A percentile compares a stretch with the other conserved stretches of the same genome.
Evolutionary conservation across 208 protist genomes (phyloP).

Genomic region (Leishmania arabica): DNA sequence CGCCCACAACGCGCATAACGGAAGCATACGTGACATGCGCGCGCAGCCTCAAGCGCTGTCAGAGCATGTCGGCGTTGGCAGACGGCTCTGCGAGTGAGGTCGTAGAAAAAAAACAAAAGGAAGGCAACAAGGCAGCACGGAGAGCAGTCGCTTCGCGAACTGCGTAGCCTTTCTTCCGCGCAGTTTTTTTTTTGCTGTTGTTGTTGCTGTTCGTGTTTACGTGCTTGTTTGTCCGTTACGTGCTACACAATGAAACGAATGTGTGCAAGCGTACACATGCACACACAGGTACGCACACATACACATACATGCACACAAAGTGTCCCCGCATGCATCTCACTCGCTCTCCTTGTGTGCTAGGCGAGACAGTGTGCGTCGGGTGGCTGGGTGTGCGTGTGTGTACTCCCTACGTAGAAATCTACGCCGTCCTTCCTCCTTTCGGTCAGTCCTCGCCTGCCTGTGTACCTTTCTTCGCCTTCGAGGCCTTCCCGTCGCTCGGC

Average conservation of each 20-base stretch:
- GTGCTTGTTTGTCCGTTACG: neutral
- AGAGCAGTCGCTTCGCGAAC: neutral
- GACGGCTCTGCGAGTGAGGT: neutral
- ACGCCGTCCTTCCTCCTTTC: neutral
- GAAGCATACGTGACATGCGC: neutral
- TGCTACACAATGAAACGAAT: constrained; percentile 1
- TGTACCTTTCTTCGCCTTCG: neutral
- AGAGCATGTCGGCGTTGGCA: neutral
- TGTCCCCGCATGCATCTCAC: neutral
- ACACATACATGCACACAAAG: neutral
- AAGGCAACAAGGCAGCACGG: neutral
- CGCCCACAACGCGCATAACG: neutral
- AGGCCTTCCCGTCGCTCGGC: neutral
- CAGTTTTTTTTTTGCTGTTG: neutral
- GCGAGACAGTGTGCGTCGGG: neutral
- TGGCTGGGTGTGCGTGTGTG: neutral
- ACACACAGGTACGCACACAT: constrained; percentile 5
- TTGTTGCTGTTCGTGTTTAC: neutral
- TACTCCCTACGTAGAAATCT: neutral
- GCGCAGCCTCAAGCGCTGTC: neutral
- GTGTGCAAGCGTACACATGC: neutral
- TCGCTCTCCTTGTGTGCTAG: neutral
- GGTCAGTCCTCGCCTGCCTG: neutral
- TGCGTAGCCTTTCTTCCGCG: neutral
- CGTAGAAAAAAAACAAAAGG: neutral